A percentile compares a stretch with the other conserved stretches of the same genome.
Evolutionary conservation across 129 eudicot species (phyloP).

Genomic region (Helianthus tuberosus): DNA sequence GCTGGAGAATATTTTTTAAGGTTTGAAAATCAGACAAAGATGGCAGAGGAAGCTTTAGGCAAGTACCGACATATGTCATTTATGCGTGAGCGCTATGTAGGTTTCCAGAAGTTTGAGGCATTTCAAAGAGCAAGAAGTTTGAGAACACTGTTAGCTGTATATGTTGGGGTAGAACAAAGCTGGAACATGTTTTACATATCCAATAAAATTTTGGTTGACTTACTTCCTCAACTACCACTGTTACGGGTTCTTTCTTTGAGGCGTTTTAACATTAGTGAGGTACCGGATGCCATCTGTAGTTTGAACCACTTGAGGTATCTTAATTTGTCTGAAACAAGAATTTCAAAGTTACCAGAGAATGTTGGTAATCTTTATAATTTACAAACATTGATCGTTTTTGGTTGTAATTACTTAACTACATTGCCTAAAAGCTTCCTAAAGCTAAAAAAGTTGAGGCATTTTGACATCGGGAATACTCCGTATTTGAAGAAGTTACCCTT

Average conservation of each 20-base stretch:
- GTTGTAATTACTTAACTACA: not conserved
- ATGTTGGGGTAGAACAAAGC: not conserved
- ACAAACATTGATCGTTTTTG: conserved; percentile 9
- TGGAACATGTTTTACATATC: not conserved
- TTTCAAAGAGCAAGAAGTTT: not conserved
- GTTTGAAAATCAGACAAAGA: not conserved
- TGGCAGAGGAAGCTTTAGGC: not conserved
- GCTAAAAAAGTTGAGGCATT: not conserved
- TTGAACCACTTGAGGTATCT: conserved; percentile 22
- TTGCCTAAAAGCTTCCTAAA: conserved; percentile 14
- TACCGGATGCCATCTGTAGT: conserved; percentile 12
- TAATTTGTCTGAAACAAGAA: conserved; percentile 24
- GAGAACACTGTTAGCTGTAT: not conserved
- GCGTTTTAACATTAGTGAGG: not conserved
- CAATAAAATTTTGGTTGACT: conserved; percentile 8
- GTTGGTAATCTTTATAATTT: not conserved
- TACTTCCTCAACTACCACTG: not conserved
- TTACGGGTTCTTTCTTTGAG: conserved; percentile 17
- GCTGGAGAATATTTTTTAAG: not conserved
- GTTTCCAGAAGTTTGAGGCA: not conserved
- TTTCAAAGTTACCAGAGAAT: not conserved
- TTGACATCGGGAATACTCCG: conserved; percentile 3
- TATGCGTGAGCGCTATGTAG: not conserved
- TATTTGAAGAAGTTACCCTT: not conserved
- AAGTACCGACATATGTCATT: not conserved